Base-by-base conservation (phyloP, 164 flowering plant species). In the Stephania yunnanensis region DNA sequence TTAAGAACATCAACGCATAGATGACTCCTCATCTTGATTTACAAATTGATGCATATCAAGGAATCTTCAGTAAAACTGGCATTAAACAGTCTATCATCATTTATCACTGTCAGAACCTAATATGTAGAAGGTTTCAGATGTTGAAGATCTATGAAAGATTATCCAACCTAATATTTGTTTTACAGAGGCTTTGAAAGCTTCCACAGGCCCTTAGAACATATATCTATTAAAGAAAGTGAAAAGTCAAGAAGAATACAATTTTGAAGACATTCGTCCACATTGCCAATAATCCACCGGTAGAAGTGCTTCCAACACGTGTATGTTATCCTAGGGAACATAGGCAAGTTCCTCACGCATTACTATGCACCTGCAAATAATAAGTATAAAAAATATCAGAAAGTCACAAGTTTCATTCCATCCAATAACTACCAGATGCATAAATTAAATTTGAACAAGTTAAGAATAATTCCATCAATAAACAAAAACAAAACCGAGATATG, bases 241-340 rank as follows among this genome's bases (percentile, higher is more conserved):
- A 53, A 75, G 71, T 71, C 30, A 17, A 77, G 77, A n/a, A 74
- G 75, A 77, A 55, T 85, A 91, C 93, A 76, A 91, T 88, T 83
- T 84, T 91, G 85, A 91, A 91, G 75, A 91, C 87, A 82, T 91
- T 91, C 64, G 95, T 91, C 95, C 93, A 91, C 95, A 91, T 91
- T 72, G 80, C 74, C 76, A 46, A 68, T 22, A 71, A 55, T 73
- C 75, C 11, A 58, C 46, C 29, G 6, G 66, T 17, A 69, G 19
- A 58, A 71, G 58, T 25, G 52, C 65, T 73, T 44, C 71, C 64
- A 30, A 76, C 36, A 55, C n/a, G 63, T 29, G 64, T 48, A 61
- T 5, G 66, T 61, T 61, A n/a, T 61, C 66, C 66, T 61, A 61
- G 25, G 66, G 25, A 61, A 61, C 66, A 61, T 61, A 61, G n/a